Evolutionary conservation across 768 basidiomycete species (phyloP), one percentile per base, ranked within the genome.

Genomic region (Boletus tylopilopsis): DNA sequence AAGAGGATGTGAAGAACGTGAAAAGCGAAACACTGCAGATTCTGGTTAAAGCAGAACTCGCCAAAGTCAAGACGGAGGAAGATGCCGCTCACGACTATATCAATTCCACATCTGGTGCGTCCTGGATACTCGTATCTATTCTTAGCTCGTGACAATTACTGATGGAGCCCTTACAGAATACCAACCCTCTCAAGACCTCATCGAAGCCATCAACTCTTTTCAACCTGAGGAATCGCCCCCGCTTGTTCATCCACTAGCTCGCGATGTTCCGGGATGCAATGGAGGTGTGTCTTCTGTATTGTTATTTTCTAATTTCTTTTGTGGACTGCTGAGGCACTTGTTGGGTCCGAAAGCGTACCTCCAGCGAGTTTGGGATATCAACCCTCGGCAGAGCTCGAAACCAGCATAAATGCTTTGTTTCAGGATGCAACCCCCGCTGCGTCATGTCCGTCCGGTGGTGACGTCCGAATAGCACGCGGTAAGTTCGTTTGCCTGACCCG

Each of bases 151-250:
- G 16, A 8, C 12, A 30, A 4, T 13, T 19, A 2, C 5, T 44
- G 16, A 30, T 6, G 4, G 6, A 15, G 8, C 13, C 1, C 21
- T n/a, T 25, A 30, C 35, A 62, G 57, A 22, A 35, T 53, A 61
- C 11, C 21, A 49, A 30, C 61, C 54, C 8, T 53, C 61, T 1
- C 30, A 33, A 29, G 49, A 55, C 9, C 54, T 63, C 22, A 6
- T 53, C 9, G 51, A 62, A 0, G 57, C 61, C 6, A 22, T 56
- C 16, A 33, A 47, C 22, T 41, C 41, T 5, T 50, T 47, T 9
- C 46, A 2, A 30, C 9, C 40, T 4, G 45, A 49, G 5, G 30
- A 38, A 27, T 23, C 15, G 2, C 33, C 27, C 15, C 11, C 29
- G 13, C 34, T 33, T 3, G 16, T 36, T 36, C 15, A 2, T 29